Conservation (phyloP, 1,284 basidiomycete genomes). For the Kwoniella shivajii region DNA sequence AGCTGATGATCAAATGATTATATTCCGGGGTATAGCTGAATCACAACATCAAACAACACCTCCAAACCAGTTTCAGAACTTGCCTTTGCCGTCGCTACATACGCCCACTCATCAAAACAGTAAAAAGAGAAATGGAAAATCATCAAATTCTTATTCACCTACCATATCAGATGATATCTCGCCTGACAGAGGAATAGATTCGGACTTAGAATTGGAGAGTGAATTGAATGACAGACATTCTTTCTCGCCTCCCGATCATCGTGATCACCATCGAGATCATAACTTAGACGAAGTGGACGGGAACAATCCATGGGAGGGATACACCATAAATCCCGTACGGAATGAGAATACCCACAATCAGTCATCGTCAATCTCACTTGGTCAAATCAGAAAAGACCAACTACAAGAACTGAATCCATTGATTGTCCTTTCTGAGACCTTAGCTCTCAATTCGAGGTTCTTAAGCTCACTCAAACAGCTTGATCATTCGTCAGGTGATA, state of each 20-base stretch:
- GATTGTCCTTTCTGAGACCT: conserved; percentile 13
- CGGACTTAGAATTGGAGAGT: neutral
- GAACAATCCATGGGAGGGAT: no score
- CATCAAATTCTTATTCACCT: neutral
- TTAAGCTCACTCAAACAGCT: conserved; percentile 3
- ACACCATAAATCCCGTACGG: no score
- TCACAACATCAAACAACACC: neutral
- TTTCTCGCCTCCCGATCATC: neutral
- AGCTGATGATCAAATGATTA: no score
- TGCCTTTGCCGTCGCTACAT: neutral
- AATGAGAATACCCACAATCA: neutral
- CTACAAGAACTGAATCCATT: conserved; percentile 8
- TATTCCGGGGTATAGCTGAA: no score
- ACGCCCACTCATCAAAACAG: neutral
- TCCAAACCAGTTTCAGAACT: neutral
- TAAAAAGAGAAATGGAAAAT: neutral
- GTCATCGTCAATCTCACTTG: no score
- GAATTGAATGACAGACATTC: neutral
- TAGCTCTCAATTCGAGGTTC: conserved; percentile 9
- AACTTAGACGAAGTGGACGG: no score
- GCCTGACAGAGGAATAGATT: conserved; percentile 2
- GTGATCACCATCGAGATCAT: neutral
- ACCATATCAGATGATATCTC: neutral
- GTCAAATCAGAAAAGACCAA: neutral
- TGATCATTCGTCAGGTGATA: neutral